phyloP scores from a whole-genome alignment of 139 green algal genomes.

The Coelastrella sp. region DNA sequence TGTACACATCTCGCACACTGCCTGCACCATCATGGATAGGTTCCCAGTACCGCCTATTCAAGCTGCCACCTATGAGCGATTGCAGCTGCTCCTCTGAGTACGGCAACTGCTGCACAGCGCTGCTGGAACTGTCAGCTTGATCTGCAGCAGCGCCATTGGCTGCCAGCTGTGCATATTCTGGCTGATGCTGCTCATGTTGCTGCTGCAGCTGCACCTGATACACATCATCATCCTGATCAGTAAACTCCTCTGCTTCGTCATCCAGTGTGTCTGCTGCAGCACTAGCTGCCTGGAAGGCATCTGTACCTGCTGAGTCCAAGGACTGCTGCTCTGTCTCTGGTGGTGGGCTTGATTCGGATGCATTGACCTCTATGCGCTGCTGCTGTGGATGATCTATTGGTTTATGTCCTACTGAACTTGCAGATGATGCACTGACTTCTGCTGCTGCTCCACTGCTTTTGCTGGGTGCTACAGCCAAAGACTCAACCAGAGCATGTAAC shows the following conservation, averaged over 20 bases:
- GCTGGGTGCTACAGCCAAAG: neutral
- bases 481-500: neutral
- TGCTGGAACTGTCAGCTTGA: neutral
- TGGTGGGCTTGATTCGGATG: neutral
- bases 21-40: conserved; percentile 37
- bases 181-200: no score
- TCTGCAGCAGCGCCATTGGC: neutral
- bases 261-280: neutral
- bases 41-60: conserved; percentile 41
- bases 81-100: conserved; percentile 31
- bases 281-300: neutral
- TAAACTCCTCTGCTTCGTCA: neutral
- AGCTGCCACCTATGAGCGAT: conserved; percentile 6
- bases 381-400: neutral
- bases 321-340: neutral
- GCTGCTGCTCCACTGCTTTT: neutral
- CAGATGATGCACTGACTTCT: neutral
- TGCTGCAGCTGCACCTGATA: no score
- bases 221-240: neutral
- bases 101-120: neutral
- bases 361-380: neutral
- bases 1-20: conserved; percentile 32
- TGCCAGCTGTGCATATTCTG: no score
- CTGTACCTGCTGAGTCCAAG: neutral
- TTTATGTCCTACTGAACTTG: neutral